Base-by-base conservation (phyloP, 2,329 filamentous ascomycete genomes). In the Aspergillus ustus region DNA sequence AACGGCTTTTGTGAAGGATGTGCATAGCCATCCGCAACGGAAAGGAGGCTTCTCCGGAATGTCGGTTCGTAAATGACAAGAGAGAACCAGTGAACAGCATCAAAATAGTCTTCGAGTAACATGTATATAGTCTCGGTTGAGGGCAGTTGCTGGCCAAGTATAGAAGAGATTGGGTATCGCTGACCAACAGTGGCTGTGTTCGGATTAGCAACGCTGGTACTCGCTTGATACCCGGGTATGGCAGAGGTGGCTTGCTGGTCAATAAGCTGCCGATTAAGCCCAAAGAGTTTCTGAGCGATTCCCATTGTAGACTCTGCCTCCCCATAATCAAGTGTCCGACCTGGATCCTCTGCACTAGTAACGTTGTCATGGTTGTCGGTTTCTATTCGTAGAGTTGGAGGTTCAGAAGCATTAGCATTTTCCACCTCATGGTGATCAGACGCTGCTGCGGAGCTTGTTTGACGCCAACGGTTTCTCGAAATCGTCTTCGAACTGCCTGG, bases 21-120 rank as follows among this genome's bases (percentile, higher is more conserved):
- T 0, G 78, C 77, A 43, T 62, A 67, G 2, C 76, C 75, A 60
- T 77, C 75, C 1, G 67, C 60, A 2, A 79, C 68, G 7, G 73
- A 72, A 9, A 67, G 61, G 28, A 77, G 73, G 4, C 67, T 65
- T 11, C 65, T 65, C 22, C 78, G 75, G 51, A 81, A 79, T 28
- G 70, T 77, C 1, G 78, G 78, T 55, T 80, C 78, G 57, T 77
- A 77, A 19, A 82, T 69, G 1, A 78, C 77, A 4, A 81, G 69
- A 17, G 78, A 80, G 57, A 82, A 81, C 78, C 79, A 82, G 65
- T 81, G 78, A 17, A 81, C 73, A 2, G 76, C 66, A 52, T 75
- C 70, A 55, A 80, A 78, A 52, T 81, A 81, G 19, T 77, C 72
- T 58, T 80, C 77, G 9, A 81, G 52, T 2, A 80, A 67, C 19